These are phyloP conservation scores for Claviceps arundinis DNA, from an alignment of 2,329 filamentous ascomycete species.

Conservation along the genomic window DNA sequence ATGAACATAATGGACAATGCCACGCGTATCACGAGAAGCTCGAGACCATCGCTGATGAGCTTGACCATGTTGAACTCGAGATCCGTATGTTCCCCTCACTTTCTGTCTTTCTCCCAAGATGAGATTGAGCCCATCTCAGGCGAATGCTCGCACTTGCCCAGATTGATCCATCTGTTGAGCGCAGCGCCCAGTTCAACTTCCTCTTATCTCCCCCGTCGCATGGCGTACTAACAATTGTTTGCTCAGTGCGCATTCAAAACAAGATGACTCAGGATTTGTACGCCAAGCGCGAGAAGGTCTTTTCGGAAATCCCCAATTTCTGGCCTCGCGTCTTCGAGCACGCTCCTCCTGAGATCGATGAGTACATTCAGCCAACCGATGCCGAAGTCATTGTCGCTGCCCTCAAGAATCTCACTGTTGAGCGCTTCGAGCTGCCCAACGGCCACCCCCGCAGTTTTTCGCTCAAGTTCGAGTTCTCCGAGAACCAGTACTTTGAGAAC, in stretches of 20 bases:
- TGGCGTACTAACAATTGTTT: neutral
- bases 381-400: conserved; percentile 55
- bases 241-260: conserved; percentile 61
- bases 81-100: conserved; percentile 49
- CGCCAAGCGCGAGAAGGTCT: conserved; percentile 56
- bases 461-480: conserved; percentile 64
- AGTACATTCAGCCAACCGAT: conserved; percentile 75
- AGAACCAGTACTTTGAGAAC: conserved; percentile 75
- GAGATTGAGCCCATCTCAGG: neutral
- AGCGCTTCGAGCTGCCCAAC: conserved; percentile 63
- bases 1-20: conserved; percentile 21
- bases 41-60: conserved; percentile 66
- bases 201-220: too few relatives aligned
- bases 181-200: neutral
- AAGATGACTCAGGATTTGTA: conserved; percentile 58
- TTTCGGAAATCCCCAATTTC: conserved; percentile 70
- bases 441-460: conserved; percentile 72
- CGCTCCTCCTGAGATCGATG: conserved; percentile 72
- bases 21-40: conserved; percentile 62
- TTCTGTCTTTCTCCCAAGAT: neutral
- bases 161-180: neutral
- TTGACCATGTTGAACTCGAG: conserved; percentile 70
- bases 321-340: conserved; percentile 91
- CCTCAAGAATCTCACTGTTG: conserved; percentile 57
- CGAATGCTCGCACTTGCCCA: neutral